phyloP scores from a whole-genome alignment of 169 alveolate genomes.

The Cardiosporidium cionae region DNA sequence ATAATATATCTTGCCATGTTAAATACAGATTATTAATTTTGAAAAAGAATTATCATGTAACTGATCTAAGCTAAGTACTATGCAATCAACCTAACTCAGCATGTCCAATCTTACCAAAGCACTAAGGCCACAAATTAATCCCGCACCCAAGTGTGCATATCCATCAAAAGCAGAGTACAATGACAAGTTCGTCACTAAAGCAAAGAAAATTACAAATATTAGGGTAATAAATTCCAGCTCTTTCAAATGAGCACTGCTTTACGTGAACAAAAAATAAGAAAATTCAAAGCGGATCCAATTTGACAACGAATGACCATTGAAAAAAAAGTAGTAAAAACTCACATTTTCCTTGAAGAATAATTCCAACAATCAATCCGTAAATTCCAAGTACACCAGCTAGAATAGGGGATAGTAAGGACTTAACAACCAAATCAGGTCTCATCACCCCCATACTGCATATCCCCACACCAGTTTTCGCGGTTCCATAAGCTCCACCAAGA shows the following conservation, averaged over 20 bases:
- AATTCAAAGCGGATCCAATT: background rate
- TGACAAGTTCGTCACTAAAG: conserved; percentile 27
- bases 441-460: conserved; percentile 97
- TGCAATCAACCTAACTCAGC: too few species aligned
- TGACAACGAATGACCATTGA: background rate
- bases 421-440: conserved; percentile 98
- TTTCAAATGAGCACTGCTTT: background rate
- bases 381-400: conserved; percentile 94
- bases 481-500: conserved; percentile 98
- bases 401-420: conserved; percentile 97
- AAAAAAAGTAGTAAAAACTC: background rate
- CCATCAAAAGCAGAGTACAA: conserved; percentile 78
- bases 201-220: background rate
- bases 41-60: background rate
- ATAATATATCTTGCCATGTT: conserved; percentile 40
- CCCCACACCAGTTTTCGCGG: conserved; percentile 98
- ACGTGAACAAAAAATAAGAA: background rate
- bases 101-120: too few species aligned
- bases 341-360: conserved; percentile 37
- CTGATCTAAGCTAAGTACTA: too few species aligned
- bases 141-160: conserved; percentile 83
- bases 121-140: conserved; percentile 52
- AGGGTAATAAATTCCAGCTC: background rate
- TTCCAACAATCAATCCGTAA: conserved; percentile 48
- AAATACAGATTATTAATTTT: conserved; percentile 5